Evolutionary conservation across 148 eudicot species (phyloP), one percentile per base, ranked within the genome.

Genomic region (Heliamphora exappendiculata): DNA sequence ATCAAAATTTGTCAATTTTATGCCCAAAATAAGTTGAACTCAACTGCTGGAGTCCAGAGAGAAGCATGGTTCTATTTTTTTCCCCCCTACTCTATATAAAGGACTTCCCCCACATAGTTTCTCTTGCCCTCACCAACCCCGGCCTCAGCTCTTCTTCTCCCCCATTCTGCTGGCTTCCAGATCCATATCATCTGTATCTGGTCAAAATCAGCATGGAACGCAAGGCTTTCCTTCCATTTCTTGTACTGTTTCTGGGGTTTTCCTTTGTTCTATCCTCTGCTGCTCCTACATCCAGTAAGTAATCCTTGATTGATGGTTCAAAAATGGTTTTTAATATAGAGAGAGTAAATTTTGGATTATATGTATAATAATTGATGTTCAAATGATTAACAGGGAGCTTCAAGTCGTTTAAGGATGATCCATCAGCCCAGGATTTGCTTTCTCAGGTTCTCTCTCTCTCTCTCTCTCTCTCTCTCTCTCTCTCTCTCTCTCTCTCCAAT

Each of bases 271-370:
- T 79, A 60, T 74, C 74, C 49, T 74, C 82, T 74, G 58, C 60
- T 67, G 74, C 78, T 79, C 81, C 81, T 20, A 67, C 78, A 13
- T 73, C 81, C 17, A 79, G 82, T 79, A 47, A 67, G 78, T 28
- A 31, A 59, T 42, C 45, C 5, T 26, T 3, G 2, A 16, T 26
- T 55, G 8, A 8, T 17, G 1, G 12, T 29, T 19, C 62, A 74
- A 53, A 57, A 31, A 55, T n/a, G 24, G 10, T 37, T n/a, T 65
- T 28, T 20, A 31, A 29, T 49, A n/a, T n/a, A n/a, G n/a, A n/a
- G n/a, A n/a, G n/a, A n/a, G n/a, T n/a, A n/a, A n/a, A n/a, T n/a
- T n/a, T n/a, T n/a, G n/a, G n/a, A n/a, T n/a, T n/a, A n/a, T n/a
- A n/a, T n/a, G n/a, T n/a, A n/a, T n/a, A n/a, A n/a, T n/a, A n/a